A percentile compares a stretch with the other conserved stretches of the same genome.
These are phyloP conservation scores for Hamigera avellanea DNA, from an alignment of 495 filamentous ascomycete genomes.

Conservation along the genomic window DNA sequence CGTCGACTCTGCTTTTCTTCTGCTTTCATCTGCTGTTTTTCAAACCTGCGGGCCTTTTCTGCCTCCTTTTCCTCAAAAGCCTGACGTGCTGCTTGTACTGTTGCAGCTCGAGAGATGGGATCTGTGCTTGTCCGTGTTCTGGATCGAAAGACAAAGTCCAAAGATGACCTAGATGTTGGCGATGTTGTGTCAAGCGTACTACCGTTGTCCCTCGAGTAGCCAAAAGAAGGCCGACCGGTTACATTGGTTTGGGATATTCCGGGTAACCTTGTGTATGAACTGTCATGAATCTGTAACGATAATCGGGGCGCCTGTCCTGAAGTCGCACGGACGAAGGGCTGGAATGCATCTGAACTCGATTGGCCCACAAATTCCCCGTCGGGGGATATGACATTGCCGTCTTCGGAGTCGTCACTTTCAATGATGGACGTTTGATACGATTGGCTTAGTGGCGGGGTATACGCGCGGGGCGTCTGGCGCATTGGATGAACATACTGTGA, in stretches of 20 bases:
- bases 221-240: conserved; percentile 37
- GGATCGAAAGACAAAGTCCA: conserved; percentile 44
- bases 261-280: conserved; percentile 33
- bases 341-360: conserved; percentile 14
- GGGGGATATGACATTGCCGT: conserved; percentile 15
- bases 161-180: conserved; percentile 40
- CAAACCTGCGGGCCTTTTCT: conserved; percentile 44
- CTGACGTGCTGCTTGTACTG: conserved; percentile 41
- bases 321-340: conserved; percentile 16
- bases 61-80: conserved; percentile 48
- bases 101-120: conserved; percentile 39
- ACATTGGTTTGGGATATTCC: conserved; percentile 43
- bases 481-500: conserved; percentile 47
- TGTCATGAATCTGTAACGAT: conserved; percentile 36
- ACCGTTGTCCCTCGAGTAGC: conserved; percentile 32
- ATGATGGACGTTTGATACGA: conserved; percentile 39
- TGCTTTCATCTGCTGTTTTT: conserved; percentile 42
- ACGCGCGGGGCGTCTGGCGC: conserved; percentile 45
- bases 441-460: conserved; percentile 41
- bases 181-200: conserved; percentile 33
- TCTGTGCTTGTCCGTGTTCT: conserved; percentile 35
- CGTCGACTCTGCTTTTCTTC: conserved; percentile 30
- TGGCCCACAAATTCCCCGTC: conserved; percentile 13
- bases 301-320: conserved; percentile 25
- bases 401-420: conserved; percentile 33